Evolutionary conservation across 257 asterid species (phyloP), one percentile per base, ranked within the genome.

Genomic region (Solanum etuberosum): DNA sequence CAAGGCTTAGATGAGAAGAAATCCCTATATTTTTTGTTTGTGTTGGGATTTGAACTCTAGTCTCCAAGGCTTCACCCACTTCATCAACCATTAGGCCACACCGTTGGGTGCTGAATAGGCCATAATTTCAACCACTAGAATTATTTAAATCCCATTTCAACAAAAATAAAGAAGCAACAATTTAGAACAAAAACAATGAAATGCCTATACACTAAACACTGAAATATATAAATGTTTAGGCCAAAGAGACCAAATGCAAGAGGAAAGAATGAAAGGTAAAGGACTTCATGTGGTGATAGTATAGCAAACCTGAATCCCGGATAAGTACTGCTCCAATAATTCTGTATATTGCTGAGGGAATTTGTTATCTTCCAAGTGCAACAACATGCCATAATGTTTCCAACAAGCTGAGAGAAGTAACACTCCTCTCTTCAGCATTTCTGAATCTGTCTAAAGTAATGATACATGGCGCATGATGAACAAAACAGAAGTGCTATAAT

Each of bases 331-430:
- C 65, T 93, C 91, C 89, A 95, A 88, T 54, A 94, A 89, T 87
- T 93, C 98, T 85, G 91, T 96, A 89, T 92, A 89, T 85, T 92
- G 91, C 88, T 87, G 92, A 86, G 93, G 87, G 87, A 93, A 90
- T 87, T 88, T 92, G 92, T 54, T 84, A 92, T 95, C 94, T 88
- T 93, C 98, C 89, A 95, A 85, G 90, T 80, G 94, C 91, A 92
- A 87, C 68, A 96, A 95, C 93, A 92, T 84, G 86, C 98, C 98
- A 40, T 96, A 95, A 91, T 96, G 98, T 90, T 95, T 96, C 99
- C 99, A 96, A 92, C 98, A 96, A 83, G 99, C 95, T 73, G 96
- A 93, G 83, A 96, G 93, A 86, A 96, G 97, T 90, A 94, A 87
- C 15, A 93, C 90, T 87, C 96, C 98, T 63, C 95, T 92, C 89